Conservation (phyloP, 805 yeast species). For the Zygotorulaspora sp. region DNA sequence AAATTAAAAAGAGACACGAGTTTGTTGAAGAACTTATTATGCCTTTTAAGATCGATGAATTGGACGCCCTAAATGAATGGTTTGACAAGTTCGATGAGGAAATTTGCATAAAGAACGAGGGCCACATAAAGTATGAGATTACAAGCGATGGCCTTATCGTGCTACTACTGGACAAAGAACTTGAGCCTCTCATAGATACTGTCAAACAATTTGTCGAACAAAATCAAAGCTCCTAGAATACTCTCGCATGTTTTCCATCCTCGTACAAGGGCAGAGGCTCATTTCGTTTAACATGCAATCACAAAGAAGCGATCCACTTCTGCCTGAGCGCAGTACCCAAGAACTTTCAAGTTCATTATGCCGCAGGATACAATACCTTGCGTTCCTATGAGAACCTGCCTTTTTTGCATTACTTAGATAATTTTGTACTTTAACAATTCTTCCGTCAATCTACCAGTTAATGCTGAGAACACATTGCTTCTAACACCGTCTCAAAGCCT, state of each 20-base stretch:
- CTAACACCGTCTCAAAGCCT: too few species aligned
- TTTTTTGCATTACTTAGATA: too few species aligned
- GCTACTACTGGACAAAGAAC: slow-evolving; percentile 29
- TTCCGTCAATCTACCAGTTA: too few species aligned
- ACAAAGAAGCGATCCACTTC: too few species aligned
- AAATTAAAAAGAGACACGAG: slow-evolving; percentile 30
- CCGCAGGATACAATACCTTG: too few species aligned
- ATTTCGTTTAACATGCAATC: neutral
- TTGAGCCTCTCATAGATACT: slow-evolving; percentile 26
- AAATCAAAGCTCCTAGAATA: slow-evolving; percentile 12
- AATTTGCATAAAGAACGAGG: slow-evolving; percentile 38
- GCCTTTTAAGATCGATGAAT: slow-evolving; percentile 32
- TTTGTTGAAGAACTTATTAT: slow-evolving; percentile 32
- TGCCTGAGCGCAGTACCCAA: too few species aligned
- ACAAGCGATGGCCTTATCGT: slow-evolving; percentile 37
- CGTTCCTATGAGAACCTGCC: too few species aligned
- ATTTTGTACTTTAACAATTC: too few species aligned
- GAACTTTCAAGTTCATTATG: too few species aligned
- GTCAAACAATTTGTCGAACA: slow-evolving; percentile 29
- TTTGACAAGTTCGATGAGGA: slow-evolving; percentile 36
- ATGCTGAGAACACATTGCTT: too few species aligned
- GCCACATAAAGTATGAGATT: slow-evolving; percentile 37
- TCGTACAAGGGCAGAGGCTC: too few species aligned
- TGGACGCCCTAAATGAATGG: slow-evolving; percentile 33
- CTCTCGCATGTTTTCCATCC: too few species aligned